Percentiles rank a stretch among this genome's conserved stretches.
phyloP scores from a whole-genome alignment of 441 rosid species.

The Euphorbia celastroides region DNA sequence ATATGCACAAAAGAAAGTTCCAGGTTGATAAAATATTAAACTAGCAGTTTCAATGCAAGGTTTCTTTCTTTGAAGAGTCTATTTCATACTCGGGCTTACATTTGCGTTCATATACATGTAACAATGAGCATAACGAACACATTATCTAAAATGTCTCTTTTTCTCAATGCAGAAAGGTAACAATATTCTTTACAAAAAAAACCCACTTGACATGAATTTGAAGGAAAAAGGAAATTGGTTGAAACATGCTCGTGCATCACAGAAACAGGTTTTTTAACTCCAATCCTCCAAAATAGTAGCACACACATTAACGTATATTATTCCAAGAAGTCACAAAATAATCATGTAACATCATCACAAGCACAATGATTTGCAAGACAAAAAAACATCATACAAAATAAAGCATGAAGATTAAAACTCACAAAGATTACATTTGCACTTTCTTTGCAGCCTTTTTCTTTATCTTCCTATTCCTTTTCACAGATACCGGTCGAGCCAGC shows the following conservation, averaged over 20 bases:
- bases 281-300: background rate
- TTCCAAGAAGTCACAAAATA: background rate
- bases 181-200: background rate
- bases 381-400: background rate
- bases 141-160: background rate
- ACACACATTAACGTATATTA: background rate
- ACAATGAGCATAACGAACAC: background rate
- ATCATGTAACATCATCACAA: background rate
- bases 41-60: no score
- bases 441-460: conserved; percentile 33
- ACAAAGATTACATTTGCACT: conserved; percentile 10
- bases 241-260: background rate
- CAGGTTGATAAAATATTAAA: no score
- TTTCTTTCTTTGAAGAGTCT: no score
- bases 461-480: conserved; percentile 21
- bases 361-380: background rate
- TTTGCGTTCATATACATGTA: background rate
- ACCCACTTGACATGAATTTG: background rate
- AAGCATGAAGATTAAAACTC: background rate
- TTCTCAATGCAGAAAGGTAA: background rate
- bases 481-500: conserved; percentile 13
- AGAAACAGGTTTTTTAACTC: background rate
- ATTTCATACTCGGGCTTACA: background rate
- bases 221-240: background rate
- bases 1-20: no score